Conservation (phyloP, 257 asterid genomes). For the Ocimum tenuiflorum region DNA sequence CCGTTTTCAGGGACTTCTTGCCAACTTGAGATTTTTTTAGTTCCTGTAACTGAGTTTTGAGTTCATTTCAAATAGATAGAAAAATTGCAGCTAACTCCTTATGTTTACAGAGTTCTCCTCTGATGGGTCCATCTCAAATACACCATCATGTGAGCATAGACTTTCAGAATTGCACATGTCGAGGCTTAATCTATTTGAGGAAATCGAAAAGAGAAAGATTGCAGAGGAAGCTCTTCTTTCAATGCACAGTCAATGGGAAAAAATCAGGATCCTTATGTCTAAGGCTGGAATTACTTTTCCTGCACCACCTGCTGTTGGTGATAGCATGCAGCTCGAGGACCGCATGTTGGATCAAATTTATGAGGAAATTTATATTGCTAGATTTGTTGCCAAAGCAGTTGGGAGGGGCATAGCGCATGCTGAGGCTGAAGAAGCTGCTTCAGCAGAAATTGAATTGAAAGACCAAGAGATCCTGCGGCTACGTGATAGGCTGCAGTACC, state of each 20-base stretch:
- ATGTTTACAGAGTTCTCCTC: slow-evolving; percentile 54
- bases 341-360: slow-evolving; percentile 36
- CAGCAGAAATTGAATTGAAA: slow-evolving; percentile 47
- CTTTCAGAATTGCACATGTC: slow-evolving; percentile 34
- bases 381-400: slow-evolving; percentile 63
- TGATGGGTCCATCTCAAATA: slow-evolving; percentile 43
- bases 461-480: slow-evolving; percentile 69
- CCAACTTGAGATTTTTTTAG: not conserved
- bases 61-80: not conserved
- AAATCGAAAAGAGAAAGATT: slow-evolving; percentile 50
- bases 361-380: slow-evolving; percentile 52
- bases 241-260: slow-evolving; percentile 68
- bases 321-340: slow-evolving; percentile 28
- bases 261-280: slow-evolving; percentile 42
- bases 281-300: slow-evolving; percentile 66
- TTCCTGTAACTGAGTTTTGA: not conserved
- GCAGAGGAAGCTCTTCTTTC: slow-evolving; percentile 51
- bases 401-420: slow-evolving; percentile 65
- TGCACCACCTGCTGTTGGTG: slow-evolving; percentile 36
- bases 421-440: slow-evolving; percentile 69
- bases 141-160: slow-evolving; percentile 22
- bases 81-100: not conserved
- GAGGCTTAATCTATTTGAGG: slow-evolving; percentile 51
- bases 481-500: slow-evolving; percentile 68
- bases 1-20: not conserved